Conservation (phyloP, 169 alveolate species). For the Plasmodium vinckei region DNA sequence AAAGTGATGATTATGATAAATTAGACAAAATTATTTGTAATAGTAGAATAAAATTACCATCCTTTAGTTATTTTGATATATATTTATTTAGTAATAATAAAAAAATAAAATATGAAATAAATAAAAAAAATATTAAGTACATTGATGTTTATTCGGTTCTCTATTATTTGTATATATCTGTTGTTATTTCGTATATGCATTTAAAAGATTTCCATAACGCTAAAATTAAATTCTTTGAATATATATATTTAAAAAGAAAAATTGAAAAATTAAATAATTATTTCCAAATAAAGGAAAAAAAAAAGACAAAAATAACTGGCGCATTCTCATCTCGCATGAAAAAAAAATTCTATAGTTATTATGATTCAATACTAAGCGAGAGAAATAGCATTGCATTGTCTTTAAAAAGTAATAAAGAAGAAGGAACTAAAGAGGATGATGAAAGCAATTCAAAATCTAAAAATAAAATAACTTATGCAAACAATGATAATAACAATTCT, state of each 20-base stretch:
- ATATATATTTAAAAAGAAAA: conserved; percentile 56
- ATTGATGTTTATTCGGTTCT: conserved; percentile 47
- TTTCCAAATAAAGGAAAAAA: conserved; percentile 37
- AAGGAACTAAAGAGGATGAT: no score
- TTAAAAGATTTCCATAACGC: conserved; percentile 64
- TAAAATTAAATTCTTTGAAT: conserved; percentile 41
- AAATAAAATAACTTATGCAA: no score
- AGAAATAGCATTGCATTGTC: conserved; percentile 4
- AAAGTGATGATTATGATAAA: conserved; percentile 58
- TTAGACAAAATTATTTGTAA: conserved; percentile 39
- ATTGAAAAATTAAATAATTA: conserved; percentile 31
- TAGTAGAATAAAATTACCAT: conserved; percentile 39
- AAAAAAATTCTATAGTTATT: conserved; percentile 52
- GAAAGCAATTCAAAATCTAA: no score
- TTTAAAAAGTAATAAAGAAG: neutral
- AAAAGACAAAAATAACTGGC: conserved; percentile 24
- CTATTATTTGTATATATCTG: conserved; percentile 41
- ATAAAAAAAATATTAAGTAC: conserved; percentile 63
- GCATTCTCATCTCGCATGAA: conserved; percentile 30
- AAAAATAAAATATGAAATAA: conserved; percentile 71
- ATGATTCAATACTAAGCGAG: conserved; percentile 16
- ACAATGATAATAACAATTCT: no score
- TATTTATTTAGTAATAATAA: conserved; percentile 71
- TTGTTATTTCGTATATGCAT: conserved; percentile 51
- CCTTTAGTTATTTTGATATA: conserved; percentile 71